These are phyloP conservation scores for Fistulinella prunicolor DNA, from an alignment of 768 basidiomycete genomes.

Conservation along the genomic window DNA sequence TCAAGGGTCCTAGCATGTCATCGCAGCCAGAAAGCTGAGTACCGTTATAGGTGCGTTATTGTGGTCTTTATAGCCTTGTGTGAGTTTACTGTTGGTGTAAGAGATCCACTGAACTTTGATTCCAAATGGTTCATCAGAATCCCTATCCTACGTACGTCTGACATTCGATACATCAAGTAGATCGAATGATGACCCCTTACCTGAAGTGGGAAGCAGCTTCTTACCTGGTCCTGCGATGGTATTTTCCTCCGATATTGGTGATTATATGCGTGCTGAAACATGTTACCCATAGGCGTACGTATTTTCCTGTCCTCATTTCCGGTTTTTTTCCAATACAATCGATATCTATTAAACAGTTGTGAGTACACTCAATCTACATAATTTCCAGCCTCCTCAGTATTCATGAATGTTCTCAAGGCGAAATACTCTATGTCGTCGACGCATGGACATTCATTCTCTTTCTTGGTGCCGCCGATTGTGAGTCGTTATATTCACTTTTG, in stretches of 20 bases:
- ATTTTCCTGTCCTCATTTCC: background rate
- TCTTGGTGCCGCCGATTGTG: too few relatives aligned
- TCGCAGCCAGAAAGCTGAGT: background rate
- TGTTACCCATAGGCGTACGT: slow-evolving; percentile 5
- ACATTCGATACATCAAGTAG: background rate
- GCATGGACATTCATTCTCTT: background rate
- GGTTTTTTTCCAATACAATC: background rate
- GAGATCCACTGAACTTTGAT: background rate
- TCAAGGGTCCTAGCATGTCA: too few relatives aligned
- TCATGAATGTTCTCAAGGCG: background rate
- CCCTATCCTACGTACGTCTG: background rate
- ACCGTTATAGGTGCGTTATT: slow-evolving; percentile 9
- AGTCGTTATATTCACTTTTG: background rate
- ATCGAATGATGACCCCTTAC: background rate
- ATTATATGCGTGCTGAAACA: background rate
- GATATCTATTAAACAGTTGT: background rate
- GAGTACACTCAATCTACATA: background rate
- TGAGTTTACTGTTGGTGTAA: background rate
- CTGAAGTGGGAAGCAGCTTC: slow-evolving; percentile 6
- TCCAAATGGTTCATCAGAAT: background rate
- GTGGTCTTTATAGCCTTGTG: slow-evolving; percentile 1
- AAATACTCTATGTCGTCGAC: background rate
- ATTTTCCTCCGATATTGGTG: background rate
- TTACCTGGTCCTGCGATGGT: slow-evolving; percentile 2
- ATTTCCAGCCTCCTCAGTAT: background rate